Percentiles rank a stretch among this genome's conserved stretches.
These are phyloP conservation scores for Solanum rostratum DNA, from an alignment of 257 asterid species.

Conservation along the genomic window DNA sequence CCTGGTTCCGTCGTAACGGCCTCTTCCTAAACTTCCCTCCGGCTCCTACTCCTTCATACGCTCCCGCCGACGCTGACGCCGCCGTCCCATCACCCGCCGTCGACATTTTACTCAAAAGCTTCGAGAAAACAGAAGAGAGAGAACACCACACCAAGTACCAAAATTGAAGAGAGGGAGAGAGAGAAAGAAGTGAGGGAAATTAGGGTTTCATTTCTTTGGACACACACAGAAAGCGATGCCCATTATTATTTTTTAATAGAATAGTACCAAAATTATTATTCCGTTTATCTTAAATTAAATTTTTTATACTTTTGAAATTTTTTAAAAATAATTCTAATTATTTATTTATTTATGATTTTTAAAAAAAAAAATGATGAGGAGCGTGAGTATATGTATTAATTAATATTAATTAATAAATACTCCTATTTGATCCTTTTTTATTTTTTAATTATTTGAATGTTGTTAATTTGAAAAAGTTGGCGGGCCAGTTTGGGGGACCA, in stretches of 20 bases:
- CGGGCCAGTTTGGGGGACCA: not conserved
- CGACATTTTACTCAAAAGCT: constrained; percentile 40
- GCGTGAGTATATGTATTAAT: not conserved
- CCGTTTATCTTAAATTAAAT: not conserved
- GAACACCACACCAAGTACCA: not conserved
- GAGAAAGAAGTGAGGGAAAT: constrained; percentile 4
- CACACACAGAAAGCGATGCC: not conserved
- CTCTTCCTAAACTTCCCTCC: constrained; percentile 78
- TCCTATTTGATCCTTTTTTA: not conserved
- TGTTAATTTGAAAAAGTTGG: not conserved
- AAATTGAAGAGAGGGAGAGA: not conserved
- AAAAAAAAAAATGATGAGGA: not conserved
- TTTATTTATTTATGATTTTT: not conserved
- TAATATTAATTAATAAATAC: not conserved
- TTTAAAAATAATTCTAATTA: not conserved
- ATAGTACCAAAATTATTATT: not conserved
- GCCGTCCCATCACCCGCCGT: constrained; percentile 52
- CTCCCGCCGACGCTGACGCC: constrained; percentile 19
- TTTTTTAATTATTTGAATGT: not conserved
- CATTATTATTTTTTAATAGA: not conserved
- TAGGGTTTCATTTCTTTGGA: constrained; percentile 32
- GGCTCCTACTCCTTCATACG: constrained; percentile 40
- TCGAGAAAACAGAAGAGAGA: not conserved
- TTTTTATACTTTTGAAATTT: not conserved
- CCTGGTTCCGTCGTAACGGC: constrained; percentile 35